Conservation (phyloP, 169 alveolate genomes). For the Cryptosporidium parvum region DNA sequence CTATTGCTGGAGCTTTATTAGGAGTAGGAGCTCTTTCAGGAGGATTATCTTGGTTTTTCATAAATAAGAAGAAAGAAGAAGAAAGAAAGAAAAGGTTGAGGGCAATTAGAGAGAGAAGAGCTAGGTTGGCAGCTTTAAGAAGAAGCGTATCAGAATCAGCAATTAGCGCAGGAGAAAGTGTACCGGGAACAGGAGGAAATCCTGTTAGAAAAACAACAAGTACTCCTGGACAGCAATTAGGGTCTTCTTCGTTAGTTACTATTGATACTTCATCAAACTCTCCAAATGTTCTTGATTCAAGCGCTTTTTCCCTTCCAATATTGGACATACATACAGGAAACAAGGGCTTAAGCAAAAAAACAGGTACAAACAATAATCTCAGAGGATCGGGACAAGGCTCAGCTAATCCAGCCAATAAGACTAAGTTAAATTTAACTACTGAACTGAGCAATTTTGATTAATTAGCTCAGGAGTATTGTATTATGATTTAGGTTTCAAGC, state of each 20-base stretch:
- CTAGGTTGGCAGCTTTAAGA: constrained; percentile 35
- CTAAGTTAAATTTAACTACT: not conserved
- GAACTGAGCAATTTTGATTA: not conserved
- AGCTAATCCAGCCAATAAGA: not conserved
- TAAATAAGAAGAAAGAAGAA: constrained; percentile 37
- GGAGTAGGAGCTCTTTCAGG: constrained; percentile 66
- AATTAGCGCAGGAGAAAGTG: not conserved
- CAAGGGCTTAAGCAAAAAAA: not conserved
- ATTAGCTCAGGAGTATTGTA: not conserved
- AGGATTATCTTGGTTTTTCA: constrained; percentile 57
- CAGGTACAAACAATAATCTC: not conserved
- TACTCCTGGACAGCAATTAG: not conserved
- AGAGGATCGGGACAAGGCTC: not conserved
- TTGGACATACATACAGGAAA: constrained; percentile 18
- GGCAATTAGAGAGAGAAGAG: constrained; percentile 36
- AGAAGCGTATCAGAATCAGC: not conserved
- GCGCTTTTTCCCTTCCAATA: constrained; percentile 29
- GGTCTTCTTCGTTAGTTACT: constrained; percentile 22
- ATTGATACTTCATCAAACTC: not conserved
- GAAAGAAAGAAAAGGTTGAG: constrained; percentile 57
- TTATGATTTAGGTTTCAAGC: no score
- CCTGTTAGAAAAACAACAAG: not conserved
- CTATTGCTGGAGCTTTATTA: constrained; percentile 47
- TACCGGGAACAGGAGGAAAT: not conserved
- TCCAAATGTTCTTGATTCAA: not conserved